Conservation (phyloP, 208 protist genomes). For the Entamoeba dispar region DNA sequence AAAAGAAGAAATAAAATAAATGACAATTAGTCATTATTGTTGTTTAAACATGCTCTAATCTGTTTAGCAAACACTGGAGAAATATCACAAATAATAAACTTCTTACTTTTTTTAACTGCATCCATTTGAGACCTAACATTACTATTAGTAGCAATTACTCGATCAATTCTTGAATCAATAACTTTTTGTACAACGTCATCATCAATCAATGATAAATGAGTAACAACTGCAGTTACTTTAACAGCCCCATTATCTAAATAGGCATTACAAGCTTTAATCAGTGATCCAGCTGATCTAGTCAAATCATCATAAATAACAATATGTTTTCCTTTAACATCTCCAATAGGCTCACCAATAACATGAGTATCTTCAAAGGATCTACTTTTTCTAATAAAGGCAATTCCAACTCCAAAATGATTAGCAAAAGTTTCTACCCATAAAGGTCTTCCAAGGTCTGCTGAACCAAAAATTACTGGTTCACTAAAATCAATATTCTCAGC, state of each 20-base stretch:
- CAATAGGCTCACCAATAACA: constrained; percentile 11
- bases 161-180: background rate
- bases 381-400: constrained; percentile 22
- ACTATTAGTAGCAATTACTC: background rate
- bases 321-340: constrained; percentile 16
- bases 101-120: background rate
- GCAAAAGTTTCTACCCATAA: constrained; percentile 16
- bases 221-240: constrained; percentile 2
- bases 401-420: background rate
- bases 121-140: background rate
- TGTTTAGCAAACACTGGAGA: background rate
- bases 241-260: constrained; percentile 13
- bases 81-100: background rate
- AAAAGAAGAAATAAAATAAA: too few relatives aligned
- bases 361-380: background rate
- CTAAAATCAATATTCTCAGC: background rate
- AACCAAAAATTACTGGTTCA: constrained; percentile 11
- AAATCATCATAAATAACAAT: constrained; percentile 28
- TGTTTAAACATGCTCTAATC: background rate
- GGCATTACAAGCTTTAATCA: constrained; percentile 6
- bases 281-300: constrained; percentile 11
- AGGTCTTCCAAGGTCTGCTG: constrained; percentile 20
- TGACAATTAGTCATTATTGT: too few relatives aligned
- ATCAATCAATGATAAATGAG: constrained; percentile 10
- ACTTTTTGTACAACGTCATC: background rate